Evolutionary conservation across 1,284 basidiomycete species (phyloP).

Genomic region (Trichosporon faecale): DNA sequence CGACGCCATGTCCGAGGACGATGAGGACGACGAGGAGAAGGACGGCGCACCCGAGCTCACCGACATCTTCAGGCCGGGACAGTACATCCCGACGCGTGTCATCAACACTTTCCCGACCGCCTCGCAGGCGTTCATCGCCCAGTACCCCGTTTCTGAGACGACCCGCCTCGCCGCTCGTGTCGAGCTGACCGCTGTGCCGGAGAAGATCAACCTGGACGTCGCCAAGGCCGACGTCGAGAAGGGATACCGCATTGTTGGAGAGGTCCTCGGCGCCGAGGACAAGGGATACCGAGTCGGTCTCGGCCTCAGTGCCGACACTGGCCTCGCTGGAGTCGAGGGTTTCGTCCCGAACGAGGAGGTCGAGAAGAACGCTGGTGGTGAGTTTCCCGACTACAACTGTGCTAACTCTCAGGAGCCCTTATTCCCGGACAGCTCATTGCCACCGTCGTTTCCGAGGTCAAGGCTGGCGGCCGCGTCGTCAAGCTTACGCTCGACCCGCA

Average conservation of each 20-base stretch:
- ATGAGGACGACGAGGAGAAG: constrained; percentile 52
- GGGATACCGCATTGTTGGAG: constrained; percentile 74
- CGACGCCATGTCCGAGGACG: constrained; percentile 51
- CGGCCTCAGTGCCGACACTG: constrained; percentile 62
- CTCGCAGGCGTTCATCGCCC: constrained; percentile 46
- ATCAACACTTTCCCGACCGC: constrained; percentile 50
- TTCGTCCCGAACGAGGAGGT: constrained; percentile 73
- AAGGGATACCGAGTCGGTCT: constrained; percentile 90
- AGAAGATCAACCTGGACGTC: constrained; percentile 79
- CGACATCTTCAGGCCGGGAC: constrained; percentile 76
- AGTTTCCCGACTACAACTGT: constrained; percentile 13
- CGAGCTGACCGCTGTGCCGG: constrained; percentile 83
- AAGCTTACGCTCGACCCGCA: constrained; percentile 54
- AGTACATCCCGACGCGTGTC: constrained; percentile 81
- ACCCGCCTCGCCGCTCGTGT: constrained; percentile 58
- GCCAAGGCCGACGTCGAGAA: constrained; percentile 70
- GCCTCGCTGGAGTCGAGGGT: constrained; percentile 58
- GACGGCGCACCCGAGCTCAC: constrained; percentile 64
- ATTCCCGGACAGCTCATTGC: constrained; percentile 64
- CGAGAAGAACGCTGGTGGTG: constrained; percentile 44
- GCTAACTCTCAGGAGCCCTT: constrained; percentile 28
- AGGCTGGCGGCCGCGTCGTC: constrained; percentile 52
- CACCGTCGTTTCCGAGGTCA: constrained; percentile 62
- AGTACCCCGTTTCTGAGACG: constrained; percentile 51
- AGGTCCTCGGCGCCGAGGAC: constrained; percentile 84